Evolutionary conservation across 1,139 yeast species (phyloP), one percentile per base, ranked within the genome.

Genomic region (Suhomyces kunorum): DNA sequence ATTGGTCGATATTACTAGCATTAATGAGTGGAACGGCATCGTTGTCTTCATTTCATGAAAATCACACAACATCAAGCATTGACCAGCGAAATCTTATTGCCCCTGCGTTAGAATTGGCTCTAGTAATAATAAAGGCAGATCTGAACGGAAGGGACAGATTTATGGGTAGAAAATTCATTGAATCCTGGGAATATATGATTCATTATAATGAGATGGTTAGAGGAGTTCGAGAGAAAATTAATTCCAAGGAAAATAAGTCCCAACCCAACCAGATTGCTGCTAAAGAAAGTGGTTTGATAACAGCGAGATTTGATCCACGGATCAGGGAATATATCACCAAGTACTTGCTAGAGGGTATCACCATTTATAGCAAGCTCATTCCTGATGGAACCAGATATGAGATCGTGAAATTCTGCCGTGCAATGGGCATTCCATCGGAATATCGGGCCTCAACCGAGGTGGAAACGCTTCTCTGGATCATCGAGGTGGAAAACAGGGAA

Each of bases 1-100:
- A 78, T 13, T 92, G 97, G 97, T 83, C 85, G 3, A 60, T 71
- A 0, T 68, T 51, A 11, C 32, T 48, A 32, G 22, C 46, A 8
- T 22, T 50, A 27, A 44, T 50, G 17, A 32, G 49, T 27, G 54
- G 54, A 1, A 44, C 47, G 4, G 14, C 24, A 3, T 38, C 45
- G 7, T 28, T 44, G 18, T 25, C 43, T 5, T 13, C 26, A 1
- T 38, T 38, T n/a, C 24, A 28, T n/a, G 43, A 41, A 12, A 36
- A 33, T 20, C 32, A 43, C 5, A 6, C 20, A 6, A n/a, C 22
- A n/a, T n/a, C n/a, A 4, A 34, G 16, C n/a, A 12, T 32, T 3
- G 49, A 47, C 5, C 30, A 34, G 8, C 48, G 43, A 14, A 41
- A 36, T 11, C 31, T 56, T 19, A 43, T 51, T 9, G 38, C 39